Evolutionary conservation across 2,329 filamentous ascomycete species (phyloP).

Genomic region (Neopestalotiopsis sp.): DNA sequence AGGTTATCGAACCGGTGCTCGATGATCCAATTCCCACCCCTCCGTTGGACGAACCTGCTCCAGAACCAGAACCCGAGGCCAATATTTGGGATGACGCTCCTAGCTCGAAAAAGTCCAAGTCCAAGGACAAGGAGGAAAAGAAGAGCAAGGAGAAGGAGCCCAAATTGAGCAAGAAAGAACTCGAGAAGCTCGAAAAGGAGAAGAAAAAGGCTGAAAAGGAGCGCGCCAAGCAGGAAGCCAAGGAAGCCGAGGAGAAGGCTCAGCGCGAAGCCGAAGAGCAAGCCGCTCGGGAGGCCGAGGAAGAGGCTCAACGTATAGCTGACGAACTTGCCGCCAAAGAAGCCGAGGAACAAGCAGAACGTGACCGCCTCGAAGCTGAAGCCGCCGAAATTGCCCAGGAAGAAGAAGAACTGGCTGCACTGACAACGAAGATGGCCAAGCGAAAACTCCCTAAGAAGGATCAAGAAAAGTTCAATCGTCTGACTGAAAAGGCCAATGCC

Average conservation of each 20-base stretch:
- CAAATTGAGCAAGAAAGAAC: slow-evolving; percentile 55
- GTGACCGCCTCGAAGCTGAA: slow-evolving; percentile 31
- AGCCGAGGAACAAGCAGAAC: slow-evolving; percentile 25
- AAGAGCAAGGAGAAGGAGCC: slow-evolving; percentile 45
- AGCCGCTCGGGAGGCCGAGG: slow-evolving; percentile 35
- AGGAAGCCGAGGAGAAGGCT: slow-evolving; percentile 27
- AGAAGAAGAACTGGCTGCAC: slow-evolving; percentile 40
- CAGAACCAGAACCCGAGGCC: slow-evolving; percentile 38
- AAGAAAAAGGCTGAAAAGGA: slow-evolving; percentile 41
- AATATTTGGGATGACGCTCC: slow-evolving; percentile 40
- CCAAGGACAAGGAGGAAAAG: slow-evolving; percentile 48
- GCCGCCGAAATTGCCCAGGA: slow-evolving; percentile 45
- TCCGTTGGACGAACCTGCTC: slow-evolving; percentile 49
- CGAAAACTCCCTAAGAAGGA: slow-evolving; percentile 35
- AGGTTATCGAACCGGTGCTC: slow-evolving; percentile 38
- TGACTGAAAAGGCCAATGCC: slow-evolving; percentile 36
- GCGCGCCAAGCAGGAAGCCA: slow-evolving; percentile 29
- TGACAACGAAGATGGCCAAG: slow-evolving; percentile 34
- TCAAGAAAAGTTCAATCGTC: slow-evolving; percentile 38
- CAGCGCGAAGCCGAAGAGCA: slow-evolving; percentile 35
- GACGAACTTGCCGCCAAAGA: slow-evolving; percentile 30
- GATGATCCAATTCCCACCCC: slow-evolving; percentile 54
- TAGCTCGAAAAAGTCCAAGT: slow-evolving; percentile 42
- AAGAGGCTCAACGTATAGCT: slow-evolving; percentile 22
- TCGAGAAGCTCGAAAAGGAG: slow-evolving; percentile 53